Base-by-base conservation (phyloP, 139 green algal genomes). In the Chlorella sorokiniana region DNA sequence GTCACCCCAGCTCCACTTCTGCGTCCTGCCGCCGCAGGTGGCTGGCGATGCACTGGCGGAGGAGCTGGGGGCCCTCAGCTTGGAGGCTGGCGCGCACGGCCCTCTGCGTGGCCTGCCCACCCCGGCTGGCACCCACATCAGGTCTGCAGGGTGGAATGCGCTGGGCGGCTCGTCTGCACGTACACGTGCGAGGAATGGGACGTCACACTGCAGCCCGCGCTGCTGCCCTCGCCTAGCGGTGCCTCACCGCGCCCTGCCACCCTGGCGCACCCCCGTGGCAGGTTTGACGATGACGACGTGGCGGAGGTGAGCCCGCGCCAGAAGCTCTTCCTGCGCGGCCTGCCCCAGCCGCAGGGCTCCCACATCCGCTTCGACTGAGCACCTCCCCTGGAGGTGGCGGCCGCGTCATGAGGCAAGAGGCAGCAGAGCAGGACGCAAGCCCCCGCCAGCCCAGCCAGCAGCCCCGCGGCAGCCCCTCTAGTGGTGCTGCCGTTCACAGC, bases 321-420 rank as follows among this genome's bases (percentile, higher is more conserved):
- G 68, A 52, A 37, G 29, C 37, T 78, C n/a, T 69, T 48, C 65
- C 83, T 86, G 69, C 83, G 76, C 9, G 83, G 83, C 7, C 11
- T 86, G 42, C 83, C 83, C 18, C 33, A 68, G 69, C 76, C 76
- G 1, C 29, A 29, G 4, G 79, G 71, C 41, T 59, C 27, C 31
- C 83, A 86, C 69, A 68, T 86, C 38, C 77, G 70, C 37, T 87
- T 87, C 76, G 83, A 81, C 42, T 65, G 70, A 20, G 67, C 25
- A 67, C 4, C 40, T 18, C 0, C 38, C 14, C 16, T 44, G n/a
- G 69, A 3, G 8, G 41, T 14, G 22, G 3, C 4, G 29, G 14
- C 7, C 62, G 31, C 4, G 5, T 44, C 31, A 8, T 59, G 16
- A 16, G 48, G 48, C 48, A 25, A 25, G 48, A 59, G 11, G 11